A percentile compares a stretch with the other conserved stretches of the same genome.
Conservation (phyloP, 306 rosid genomes). For the Luffa acutangula region DNA sequence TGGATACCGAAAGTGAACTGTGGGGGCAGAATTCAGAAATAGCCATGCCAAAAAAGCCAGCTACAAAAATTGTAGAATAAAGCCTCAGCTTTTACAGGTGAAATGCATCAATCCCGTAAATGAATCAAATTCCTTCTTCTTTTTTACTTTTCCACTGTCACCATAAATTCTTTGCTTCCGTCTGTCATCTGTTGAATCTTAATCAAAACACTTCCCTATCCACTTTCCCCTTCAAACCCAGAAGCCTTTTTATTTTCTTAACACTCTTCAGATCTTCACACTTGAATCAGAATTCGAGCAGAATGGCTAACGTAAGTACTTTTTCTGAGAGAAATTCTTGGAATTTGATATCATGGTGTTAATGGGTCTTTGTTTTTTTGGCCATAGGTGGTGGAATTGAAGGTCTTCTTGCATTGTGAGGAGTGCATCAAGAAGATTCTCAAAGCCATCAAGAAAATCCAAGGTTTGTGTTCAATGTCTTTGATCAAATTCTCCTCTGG, state of each 20-base stretch:
- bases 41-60: not conserved
- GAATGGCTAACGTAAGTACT: conserved; percentile 1
- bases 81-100: not conserved
- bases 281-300: not conserved
- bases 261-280: not conserved
- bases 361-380: not conserved
- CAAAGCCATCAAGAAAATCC: conserved; percentile 72
- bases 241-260: not conserved
- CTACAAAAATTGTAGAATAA: not conserved
- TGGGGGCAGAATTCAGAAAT: not conserved
- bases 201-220: not conserved
- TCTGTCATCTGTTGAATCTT: not conserved
- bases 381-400: conserved; percentile 71
- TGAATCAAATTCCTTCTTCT: not conserved
- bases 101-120: not conserved
- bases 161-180: not conserved
- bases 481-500: not conserved
- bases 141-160: not conserved
- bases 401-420: conserved; percentile 72
- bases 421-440: conserved; percentile 85
- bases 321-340: not conserved
- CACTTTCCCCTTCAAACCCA: not conserved
- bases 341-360: not conserved
- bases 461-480: conserved; percentile 32
- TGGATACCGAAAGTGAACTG: not conserved